Conservation (phyloP, 306 rosid genomes). For the Ochetophila trinervis region DNA sequence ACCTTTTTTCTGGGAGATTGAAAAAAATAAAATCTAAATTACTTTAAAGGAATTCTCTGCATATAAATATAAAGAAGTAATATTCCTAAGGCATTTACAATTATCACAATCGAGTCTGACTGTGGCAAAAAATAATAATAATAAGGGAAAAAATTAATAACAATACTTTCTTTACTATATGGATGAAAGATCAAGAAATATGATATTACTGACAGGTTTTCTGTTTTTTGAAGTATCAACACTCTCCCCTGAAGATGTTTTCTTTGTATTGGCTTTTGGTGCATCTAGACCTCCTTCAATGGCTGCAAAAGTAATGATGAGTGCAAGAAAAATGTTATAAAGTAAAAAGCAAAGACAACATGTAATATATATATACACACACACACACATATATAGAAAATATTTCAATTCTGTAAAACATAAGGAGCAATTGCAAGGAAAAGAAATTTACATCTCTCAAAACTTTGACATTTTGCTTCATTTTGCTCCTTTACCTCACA, state of each 20-base stretch:
- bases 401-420: slow-evolving; percentile 6
- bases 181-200: slow-evolving; percentile 14
- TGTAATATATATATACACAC: background rate
- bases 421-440: slow-evolving; percentile 22
- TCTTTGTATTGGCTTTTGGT: slow-evolving; percentile 35
- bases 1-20: background rate
- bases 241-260: slow-evolving; percentile 36
- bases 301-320: slow-evolving; percentile 45
- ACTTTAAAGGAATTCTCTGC: too few species aligned
- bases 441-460: slow-evolving; percentile 51
- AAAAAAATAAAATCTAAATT: background rate
- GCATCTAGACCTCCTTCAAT: slow-evolving; percentile 40
- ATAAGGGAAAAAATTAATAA: background rate
- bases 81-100: background rate
- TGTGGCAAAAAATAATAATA: background rate
- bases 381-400: slow-evolving; percentile 1
- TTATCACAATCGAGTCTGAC: background rate
- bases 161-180: slow-evolving; percentile 3
- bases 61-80: background rate
- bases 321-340: slow-evolving; percentile 26
- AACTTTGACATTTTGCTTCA: slow-evolving; percentile 46
- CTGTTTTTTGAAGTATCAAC: slow-evolving; percentile 49
- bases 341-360: slow-evolving; percentile 16
- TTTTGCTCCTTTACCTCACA: slow-evolving; percentile 46
- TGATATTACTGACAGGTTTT: slow-evolving; percentile 55